Evolutionary conservation across 1,284 basidiomycete species (phyloP), one percentile per base, ranked within the genome.

Genomic region (Laetiporus sulphureus): DNA sequence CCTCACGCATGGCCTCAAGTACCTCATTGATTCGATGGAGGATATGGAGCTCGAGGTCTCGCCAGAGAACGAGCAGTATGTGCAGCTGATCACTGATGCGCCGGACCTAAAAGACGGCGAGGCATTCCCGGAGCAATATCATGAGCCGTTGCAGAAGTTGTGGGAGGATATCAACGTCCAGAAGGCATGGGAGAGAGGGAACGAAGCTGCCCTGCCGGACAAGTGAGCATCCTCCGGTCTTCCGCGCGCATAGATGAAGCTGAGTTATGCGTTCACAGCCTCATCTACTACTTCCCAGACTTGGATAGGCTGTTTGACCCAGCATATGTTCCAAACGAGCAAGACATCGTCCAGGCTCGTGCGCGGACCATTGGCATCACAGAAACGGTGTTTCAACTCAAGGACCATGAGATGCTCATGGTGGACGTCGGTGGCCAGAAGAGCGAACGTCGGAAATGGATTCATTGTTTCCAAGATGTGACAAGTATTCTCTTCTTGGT

Each of bases 311-410:
- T 97, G n/a, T 95, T 92, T 59, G 65, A 74, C 32, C 72, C 77
- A 1, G 57, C 62, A 1, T 97, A 90, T 57, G 59, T 65, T 32
- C 93, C 93, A 2, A 78, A 73, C 1, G 79, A 89, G 48, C 82
- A 89, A 56, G 86, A 93, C 59, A 93, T 96, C 49, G 78, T 96
- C 27, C 83, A 83, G 25, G 85, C 84, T 48, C 74, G 91, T 45
- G 86, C 87, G 40, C 83, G 91, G 53, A 94, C 92, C 25, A 91
- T 90, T 19, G 92, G 93, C 24, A 96, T 97, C 58, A 91, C 85
- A n/a, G 92, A 96, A 64, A 96, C 91, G 1, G 77, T 79, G 18
- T 96, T 97, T 64, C 70, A 75, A 35, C 69, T 88, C 25, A 68
- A 72, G 45, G 79, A 83, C 25, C 80, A 85, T 43, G 80, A 86